A percentile compares a stretch with the other conserved stretches of the same genome.
Evolutionary conservation across 257 asterid species (phyloP).

Genomic region (Gentiana macrophylla): DNA sequence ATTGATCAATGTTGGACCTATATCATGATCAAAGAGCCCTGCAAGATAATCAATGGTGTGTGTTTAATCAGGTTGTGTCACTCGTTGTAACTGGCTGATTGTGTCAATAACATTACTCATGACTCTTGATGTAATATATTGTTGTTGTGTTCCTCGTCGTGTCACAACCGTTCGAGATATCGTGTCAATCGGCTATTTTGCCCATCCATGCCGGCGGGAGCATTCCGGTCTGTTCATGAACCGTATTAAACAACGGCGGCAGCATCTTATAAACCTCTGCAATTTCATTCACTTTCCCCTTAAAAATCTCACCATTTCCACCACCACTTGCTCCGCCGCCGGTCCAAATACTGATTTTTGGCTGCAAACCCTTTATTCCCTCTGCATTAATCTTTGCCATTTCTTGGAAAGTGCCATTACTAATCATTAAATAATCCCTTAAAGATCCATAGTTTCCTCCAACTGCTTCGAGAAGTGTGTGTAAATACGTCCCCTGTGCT

Average conservation of each 20-base stretch:
- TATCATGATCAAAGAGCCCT: too few species aligned
- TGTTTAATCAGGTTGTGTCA: too few species aligned
- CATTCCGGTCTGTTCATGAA: constrained; percentile 67
- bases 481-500: constrained; percentile 49
- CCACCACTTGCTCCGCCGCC: constrained; percentile 1
- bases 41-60: too few species aligned
- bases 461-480: constrained; percentile 30
- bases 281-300: constrained; percentile 41
- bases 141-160: too few species aligned
- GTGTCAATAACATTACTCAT: too few species aligned
- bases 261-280: constrained; percentile 47
- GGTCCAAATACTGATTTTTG: constrained; percentile 61
- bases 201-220: constrained; percentile 53
- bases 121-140: too few species aligned
- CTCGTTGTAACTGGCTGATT: too few species aligned
- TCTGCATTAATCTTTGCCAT: constrained; percentile 49
- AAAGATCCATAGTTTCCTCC: constrained; percentile 47
- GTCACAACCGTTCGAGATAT: too few species aligned
- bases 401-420: constrained; percentile 40
- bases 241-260: constrained; percentile 54
- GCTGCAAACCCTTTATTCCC: constrained; percentile 48
- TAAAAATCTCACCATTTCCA: constrained; percentile 2
- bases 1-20: too few species aligned
- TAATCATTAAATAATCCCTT: constrained; percentile 60
- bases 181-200: background rate